A percentile compares a stretch with the other conserved stretches of the same genome.
phyloP scores from a whole-genome alignment of 768 basidiomycete genomes.

The Lactifluus pinguis region DNA sequence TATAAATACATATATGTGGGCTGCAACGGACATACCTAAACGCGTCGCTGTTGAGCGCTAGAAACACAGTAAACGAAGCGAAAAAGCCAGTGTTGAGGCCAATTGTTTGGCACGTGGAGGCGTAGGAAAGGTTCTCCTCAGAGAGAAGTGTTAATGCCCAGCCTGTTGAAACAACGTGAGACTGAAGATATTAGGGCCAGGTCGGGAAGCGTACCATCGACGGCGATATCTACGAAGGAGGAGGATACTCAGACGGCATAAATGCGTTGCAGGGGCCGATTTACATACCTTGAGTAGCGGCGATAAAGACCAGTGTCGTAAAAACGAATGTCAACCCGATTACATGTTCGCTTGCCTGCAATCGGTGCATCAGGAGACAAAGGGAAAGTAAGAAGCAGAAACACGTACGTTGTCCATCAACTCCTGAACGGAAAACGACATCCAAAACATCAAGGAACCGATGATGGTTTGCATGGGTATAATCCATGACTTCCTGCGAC shows the following conservation, averaged over 20 bases:
- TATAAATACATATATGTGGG: neutral
- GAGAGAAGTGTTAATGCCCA: constrained; percentile 84
- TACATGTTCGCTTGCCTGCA: constrained; percentile 75
- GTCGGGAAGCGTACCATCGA: constrained; percentile 61
- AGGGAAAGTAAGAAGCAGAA: neutral
- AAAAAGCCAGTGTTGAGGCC: constrained; percentile 95
- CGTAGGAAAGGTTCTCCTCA: constrained; percentile 89
- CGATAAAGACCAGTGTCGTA: constrained; percentile 84
- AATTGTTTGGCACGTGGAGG: constrained; percentile 96
- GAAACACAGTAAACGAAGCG: constrained; percentile 92
- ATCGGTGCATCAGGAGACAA: constrained; percentile 8
- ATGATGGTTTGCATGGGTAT: constrained; percentile 93
- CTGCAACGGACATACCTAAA: constrained; percentile 45
- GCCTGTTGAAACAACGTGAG: constrained; percentile 35
- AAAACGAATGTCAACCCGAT: constrained; percentile 73
- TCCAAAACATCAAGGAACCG: constrained; percentile 72
- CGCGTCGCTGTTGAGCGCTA: constrained; percentile 90
- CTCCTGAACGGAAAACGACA: constrained; percentile 64
- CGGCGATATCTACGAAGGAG: constrained; percentile 72
- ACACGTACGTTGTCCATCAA: constrained; percentile 67
- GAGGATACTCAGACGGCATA: constrained; percentile 15
- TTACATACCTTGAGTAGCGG: constrained; percentile 88
- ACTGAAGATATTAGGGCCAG: constrained; percentile 25
- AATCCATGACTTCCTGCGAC: constrained; percentile 98
- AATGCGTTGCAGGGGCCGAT: neutral